Evolutionary conservation across 2,329 filamentous ascomycete genomes (phyloP), one percentile per base, ranked within the genome.

Genomic region (Fusarium sterilihyphosum): DNA sequence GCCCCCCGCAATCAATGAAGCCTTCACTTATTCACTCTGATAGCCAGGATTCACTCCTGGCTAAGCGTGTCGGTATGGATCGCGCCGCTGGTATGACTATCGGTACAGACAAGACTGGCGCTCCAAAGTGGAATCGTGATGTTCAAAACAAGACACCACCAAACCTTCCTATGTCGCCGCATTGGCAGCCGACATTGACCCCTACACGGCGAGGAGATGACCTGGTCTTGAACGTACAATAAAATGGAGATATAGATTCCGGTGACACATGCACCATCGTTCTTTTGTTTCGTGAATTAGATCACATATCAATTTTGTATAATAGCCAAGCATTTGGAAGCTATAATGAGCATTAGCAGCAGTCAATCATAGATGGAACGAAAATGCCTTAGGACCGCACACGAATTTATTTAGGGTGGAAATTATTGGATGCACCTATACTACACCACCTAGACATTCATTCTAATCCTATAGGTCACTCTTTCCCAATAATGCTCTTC

Each of bases 161-260:
- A 46, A 61, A 58, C 29, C 46, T 65, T 52, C 62, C 71, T 41
- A 35, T 73, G 12, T 77, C 79, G 31, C 75, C 79, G 26, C 67
- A 73, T 31, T 83, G 81, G 81, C 59, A 90, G 74, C 91, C 91
- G 7, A 88, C 87, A 73, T 78, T 94, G 76, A 94, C 92, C 52
- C 92, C 92, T 6, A 91, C 90, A 65, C 84, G 91, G 69, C 86
- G 90, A 56, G 92, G 92, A 0, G 89, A 92, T 33, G 91, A 93
- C 78, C 78, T 94, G 67, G 92, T 88, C 73, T 78, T 91, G 74
- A 87, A 88, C 73, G 88, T 91, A 70, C 85, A 86, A 69, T 90
- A 70, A 29, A 59, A 38, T 61, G 29, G 49, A 62, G 22, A 40
- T 20, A 16, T 24, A 52, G 63, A 61, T 73, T 64, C 46, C 33